phyloP scores from a whole-genome alignment of 1,284 basidiomycete species.

The Ceratobasidium sp. region DNA sequence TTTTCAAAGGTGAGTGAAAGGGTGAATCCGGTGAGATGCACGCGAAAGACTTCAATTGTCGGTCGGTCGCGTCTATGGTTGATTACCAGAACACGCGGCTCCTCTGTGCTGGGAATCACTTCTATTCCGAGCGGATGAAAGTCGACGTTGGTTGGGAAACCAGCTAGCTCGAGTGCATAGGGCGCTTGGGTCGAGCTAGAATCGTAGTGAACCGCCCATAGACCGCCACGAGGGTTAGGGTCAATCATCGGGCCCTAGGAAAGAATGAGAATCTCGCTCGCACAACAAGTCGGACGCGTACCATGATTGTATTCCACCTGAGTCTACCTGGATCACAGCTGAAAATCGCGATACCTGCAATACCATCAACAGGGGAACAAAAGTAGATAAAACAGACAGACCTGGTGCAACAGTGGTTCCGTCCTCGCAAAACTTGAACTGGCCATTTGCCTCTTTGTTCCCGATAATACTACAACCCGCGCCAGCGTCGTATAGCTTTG shows the following conservation, averaged over 20 bases:
- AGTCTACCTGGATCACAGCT: slow-evolving; percentile 66
- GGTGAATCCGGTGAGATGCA: slow-evolving; percentile 54
- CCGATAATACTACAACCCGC: slow-evolving; percentile 57
- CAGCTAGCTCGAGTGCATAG: slow-evolving; percentile 54
- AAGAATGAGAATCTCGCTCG: not conserved
- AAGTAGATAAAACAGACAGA: slow-evolving; percentile 36
- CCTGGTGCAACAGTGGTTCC: slow-evolving; percentile 68
- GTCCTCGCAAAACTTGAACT: slow-evolving; percentile 70
- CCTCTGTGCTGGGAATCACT: slow-evolving; percentile 61
- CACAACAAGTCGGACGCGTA: slow-evolving; percentile 34
- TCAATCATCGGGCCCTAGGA: slow-evolving; percentile 62
- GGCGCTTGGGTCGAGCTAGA: slow-evolving; percentile 34
- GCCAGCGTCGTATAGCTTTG: slow-evolving; percentile 7
- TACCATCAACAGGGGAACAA: not conserved
- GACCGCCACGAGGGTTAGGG: slow-evolving; percentile 62
- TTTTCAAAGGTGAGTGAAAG: slow-evolving; percentile 54
- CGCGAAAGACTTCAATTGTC: slow-evolving; percentile 71
- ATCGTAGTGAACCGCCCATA: slow-evolving; percentile 56
- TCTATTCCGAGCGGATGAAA: slow-evolving; percentile 71
- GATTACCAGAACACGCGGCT: slow-evolving; percentile 68
- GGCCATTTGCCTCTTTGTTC: slow-evolving; percentile 52
- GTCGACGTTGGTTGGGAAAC: slow-evolving; percentile 61
- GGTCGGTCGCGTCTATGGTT: slow-evolving; percentile 70
- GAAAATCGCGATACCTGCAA: slow-evolving; percentile 53
- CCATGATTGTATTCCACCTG: slow-evolving; percentile 73